Base-by-base conservation (phyloP, 2,329 filamentous ascomycete species). In the Aaosphaeria arxii region DNA sequence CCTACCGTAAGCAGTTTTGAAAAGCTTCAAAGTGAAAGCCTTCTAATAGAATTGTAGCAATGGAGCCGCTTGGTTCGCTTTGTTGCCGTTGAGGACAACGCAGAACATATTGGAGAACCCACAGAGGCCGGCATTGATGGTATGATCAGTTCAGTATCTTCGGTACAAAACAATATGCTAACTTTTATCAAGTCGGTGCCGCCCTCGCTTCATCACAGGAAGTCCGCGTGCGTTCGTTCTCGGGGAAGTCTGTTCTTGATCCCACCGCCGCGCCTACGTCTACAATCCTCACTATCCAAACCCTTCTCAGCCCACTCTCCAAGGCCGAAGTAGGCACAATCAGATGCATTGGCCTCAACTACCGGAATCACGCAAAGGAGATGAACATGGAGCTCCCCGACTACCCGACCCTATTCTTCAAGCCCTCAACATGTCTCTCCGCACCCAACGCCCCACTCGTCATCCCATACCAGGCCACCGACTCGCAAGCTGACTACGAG, bases 301-400 rank as follows among this genome's bases (percentile, higher is more conserved):
- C 39, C 38, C 47, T 58, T 7, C 56, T 75, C 13, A 61, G 66
- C 2, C 73, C 73, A 0, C 46, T 76, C 24, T 52, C 60, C 1
- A 49, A 49, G 17, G 49, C 62, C 9, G 67, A 76, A 31, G 63
- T 73, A 5, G 67, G 69, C 32, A 67, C 70, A 17, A 74, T 77
- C 43, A 71, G 74, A 33, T 77, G 74, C 55, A 59, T 77, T 42
- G 74, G 75, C 5, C 67, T 77, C 44, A 78, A 77, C 61, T 59
- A 59, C 35, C 47, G 49, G 24, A 51, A 57, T 6, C 53, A 59
- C 45, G 53, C 54, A 0, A 54, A 52, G 38, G 54, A 57, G 40
- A 54, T 54, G 50, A 51, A 54, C 42, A 7, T 58, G 30, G 43
- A 44, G 6, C 33, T 57, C 6, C 54, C 56, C 1, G n/a, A 52